Percentiles rank a stretch among this genome's conserved stretches.
Evolutionary conservation across 2,329 filamentous ascomycete species (phyloP).

Genomic region (Fusarium dlaminii): DNA sequence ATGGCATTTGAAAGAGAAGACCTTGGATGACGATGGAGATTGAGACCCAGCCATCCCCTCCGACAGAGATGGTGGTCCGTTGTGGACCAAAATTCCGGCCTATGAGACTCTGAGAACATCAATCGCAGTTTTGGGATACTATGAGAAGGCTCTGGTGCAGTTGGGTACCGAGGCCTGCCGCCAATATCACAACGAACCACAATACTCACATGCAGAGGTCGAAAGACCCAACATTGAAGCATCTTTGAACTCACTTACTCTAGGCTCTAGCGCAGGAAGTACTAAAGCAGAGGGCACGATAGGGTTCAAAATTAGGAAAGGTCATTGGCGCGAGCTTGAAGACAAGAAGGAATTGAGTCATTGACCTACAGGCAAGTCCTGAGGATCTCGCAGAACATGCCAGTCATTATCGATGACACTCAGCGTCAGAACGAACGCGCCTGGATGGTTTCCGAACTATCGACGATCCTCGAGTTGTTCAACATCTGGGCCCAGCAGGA

Average conservation of each 20-base stretch:
- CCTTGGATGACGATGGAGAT: background rate
- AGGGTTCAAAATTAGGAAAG: background rate
- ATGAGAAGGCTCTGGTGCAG: background rate
- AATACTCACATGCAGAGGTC: background rate
- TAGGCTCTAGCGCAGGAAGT: background rate
- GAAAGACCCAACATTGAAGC: background rate
- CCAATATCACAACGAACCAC: background rate
- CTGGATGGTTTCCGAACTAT: background rate
- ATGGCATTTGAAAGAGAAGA: background rate
- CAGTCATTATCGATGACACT: background rate
- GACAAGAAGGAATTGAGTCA: background rate
- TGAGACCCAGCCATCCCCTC: background rate
- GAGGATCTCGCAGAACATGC: background rate
- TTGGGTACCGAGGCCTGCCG: background rate
- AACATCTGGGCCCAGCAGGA: background rate
- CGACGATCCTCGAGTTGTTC: background rate
- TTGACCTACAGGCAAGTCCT: background rate
- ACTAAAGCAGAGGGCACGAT: background rate
- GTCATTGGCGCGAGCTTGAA: background rate
- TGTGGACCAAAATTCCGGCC: background rate
- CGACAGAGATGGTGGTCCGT: background rate
- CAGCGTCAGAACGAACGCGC: background rate
- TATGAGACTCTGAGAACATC: background rate
- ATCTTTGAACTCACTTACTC: background rate
- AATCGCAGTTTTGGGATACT: background rate